Conservation (phyloP, 192 early-diverging fungal species). For the Chytriomyces hyalinus region DNA sequence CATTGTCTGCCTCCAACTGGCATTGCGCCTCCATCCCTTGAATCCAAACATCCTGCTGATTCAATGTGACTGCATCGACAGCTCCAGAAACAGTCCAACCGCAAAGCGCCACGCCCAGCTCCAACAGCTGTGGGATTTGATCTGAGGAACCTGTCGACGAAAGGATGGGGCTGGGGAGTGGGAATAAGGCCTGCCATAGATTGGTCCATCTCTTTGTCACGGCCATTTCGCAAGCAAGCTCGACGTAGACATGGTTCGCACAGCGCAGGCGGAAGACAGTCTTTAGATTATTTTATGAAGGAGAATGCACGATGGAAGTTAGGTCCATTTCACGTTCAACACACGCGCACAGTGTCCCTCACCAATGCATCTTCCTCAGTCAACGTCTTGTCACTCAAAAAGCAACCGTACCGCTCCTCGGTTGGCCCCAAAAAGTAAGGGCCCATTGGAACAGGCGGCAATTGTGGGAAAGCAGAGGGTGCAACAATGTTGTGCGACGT, state of each 20-base stretch:
- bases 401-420: conserved; percentile 4
- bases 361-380: conserved; percentile 7
- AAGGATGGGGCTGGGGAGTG: background rate
- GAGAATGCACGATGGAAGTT: background rate
- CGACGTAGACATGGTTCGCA: conserved; percentile 10
- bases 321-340: background rate
- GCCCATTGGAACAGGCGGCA: conserved; percentile 14
- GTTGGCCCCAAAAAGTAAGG: conserved; percentile 17
- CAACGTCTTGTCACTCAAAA: conserved; percentile 1
- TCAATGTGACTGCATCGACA: background rate
- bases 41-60: background rate
- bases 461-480: background rate
- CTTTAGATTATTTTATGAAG: background rate
- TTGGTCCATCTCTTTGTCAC: conserved; percentile 7
- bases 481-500: conserved; percentile 10
- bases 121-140: background rate
- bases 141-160: no score
- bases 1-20: conserved; percentile 8
- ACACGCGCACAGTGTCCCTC: background rate
- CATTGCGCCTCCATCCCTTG: background rate
- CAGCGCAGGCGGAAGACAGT: conserved; percentile 8
- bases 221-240: conserved; percentile 11
- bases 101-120: conserved; percentile 14
- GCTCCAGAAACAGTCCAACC: background rate
- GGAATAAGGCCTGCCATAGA: conserved; percentile 12